These are phyloP conservation scores for Tarenaya hassleriana DNA, from an alignment of 345 rosid genomes.

Conservation along the genomic window DNA sequence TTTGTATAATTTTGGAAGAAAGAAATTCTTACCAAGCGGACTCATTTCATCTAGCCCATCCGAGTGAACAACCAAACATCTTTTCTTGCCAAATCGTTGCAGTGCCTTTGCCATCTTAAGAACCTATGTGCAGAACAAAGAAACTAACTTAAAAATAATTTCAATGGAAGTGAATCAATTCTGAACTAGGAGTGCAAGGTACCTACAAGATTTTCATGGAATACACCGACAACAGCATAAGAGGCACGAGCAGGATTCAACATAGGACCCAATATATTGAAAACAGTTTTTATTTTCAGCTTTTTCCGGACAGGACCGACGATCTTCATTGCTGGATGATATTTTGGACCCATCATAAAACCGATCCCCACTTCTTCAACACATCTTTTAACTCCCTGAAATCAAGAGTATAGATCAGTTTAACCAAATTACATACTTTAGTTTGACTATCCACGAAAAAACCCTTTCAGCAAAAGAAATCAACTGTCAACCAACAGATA, in stretches of 20 bases:
- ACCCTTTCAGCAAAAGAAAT: too few relatives aligned
- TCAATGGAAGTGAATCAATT: too few relatives aligned
- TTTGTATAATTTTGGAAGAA: conserved; percentile 3
- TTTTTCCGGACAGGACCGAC: conserved; percentile 80
- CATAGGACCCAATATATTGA: conserved; percentile 89
- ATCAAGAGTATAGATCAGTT: too few relatives aligned
- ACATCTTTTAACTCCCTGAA: conserved; percentile 65
- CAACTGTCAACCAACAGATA: too few relatives aligned
- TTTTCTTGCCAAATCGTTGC: conserved; percentile 83
- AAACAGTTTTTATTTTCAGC: conserved; percentile 77
- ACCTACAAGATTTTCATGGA: conserved; percentile 62
- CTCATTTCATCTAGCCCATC: conserved; percentile 97
- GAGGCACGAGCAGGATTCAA: conserved; percentile 81
- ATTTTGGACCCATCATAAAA: conserved; percentile 85
- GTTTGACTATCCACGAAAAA: too few relatives aligned
- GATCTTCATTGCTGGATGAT: conserved; percentile 91
- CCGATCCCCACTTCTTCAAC: conserved; percentile 83
- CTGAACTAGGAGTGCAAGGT: too few relatives aligned
- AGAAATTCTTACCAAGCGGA: conserved; percentile 56
- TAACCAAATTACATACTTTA: too few relatives aligned
- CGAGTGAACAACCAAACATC: conserved; percentile 93
- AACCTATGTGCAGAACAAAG: conserved; percentile 44
- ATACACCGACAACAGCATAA: conserved; percentile 91
- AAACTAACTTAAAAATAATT: conserved; percentile 8
- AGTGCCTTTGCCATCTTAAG: conserved; percentile 85